Conservation (phyloP, 768 basidiomycete genomes). For the Coprinopsis sp. region DNA sequence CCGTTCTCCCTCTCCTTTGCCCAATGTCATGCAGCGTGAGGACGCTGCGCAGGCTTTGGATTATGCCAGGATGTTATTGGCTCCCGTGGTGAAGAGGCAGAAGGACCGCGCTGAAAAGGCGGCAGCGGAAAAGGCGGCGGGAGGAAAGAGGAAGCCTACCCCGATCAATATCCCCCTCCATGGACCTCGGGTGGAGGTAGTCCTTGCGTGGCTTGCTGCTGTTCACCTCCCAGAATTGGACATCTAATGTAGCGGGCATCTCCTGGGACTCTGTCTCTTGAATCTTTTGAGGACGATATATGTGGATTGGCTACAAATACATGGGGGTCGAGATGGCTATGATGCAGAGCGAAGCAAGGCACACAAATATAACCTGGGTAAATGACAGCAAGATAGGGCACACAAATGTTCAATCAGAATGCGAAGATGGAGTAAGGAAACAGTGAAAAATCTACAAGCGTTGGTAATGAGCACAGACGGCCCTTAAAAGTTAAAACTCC, state of each 20-base stretch:
- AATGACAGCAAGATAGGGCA: too few species aligned
- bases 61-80: constrained; percentile 65
- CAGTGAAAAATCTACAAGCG: too few species aligned
- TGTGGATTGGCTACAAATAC: background rate
- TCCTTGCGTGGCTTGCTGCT: constrained; percentile 81
- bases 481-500: constrained; percentile 6
- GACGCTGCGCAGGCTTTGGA: constrained; percentile 59
- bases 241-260: too few species aligned
- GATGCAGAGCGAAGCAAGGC: too few species aligned
- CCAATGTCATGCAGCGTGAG: constrained; percentile 17
- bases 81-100: constrained; percentile 64
- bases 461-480: too few species aligned
- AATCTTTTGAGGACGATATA: background rate
- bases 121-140: constrained; percentile 44
- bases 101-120: constrained; percentile 51
- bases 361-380: too few species aligned
- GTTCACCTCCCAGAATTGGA: constrained; percentile 77
- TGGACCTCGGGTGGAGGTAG: constrained; percentile 80
- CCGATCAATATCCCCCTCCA: constrained; percentile 80
- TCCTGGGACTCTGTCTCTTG: too few species aligned
- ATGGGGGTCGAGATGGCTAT: too few species aligned
- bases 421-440: too few species aligned
- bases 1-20: constrained; percentile 15
- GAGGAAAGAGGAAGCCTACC: constrained; percentile 52
- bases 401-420: too few species aligned